Evolutionary conservation across 306 rosid species (phyloP), one percentile per base, ranked within the genome.

Genomic region (Cajanus cajan): DNA sequence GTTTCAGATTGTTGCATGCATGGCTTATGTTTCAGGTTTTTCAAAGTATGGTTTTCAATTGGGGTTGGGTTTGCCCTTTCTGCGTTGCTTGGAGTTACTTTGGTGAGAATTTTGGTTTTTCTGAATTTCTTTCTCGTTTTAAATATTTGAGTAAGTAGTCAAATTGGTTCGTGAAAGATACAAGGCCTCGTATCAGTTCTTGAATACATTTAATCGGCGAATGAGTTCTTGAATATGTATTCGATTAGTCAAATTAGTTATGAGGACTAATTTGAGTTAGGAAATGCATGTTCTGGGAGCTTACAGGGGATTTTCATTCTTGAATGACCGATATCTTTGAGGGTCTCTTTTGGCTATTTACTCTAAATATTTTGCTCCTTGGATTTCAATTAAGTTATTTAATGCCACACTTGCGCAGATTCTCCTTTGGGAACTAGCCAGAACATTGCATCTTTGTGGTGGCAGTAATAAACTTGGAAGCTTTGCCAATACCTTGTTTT

Each of bases 21-120:
- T 47, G 19, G 19, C 6, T 66, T 22, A 7, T 43, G 16, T 48
- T 73, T 5, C 70, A 88, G 91, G 88, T 9, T 33, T 65, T 80
- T 88, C 36, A 81, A 73, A 36, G 67, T 62, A 0, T 93, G 98
- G 98, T 93, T 88, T 79, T 86, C 92, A 50, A 47, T 88, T 54
- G 92, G 96, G 62, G 84, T 83, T 63, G 96, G 92, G 25, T 89
- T 88, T 77, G 68, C 88, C 64, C 78, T 91, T 50, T 73, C 89
- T 73, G 88, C 90, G 18, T 70, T 89, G 33, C 50, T 89, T 59
- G 91, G 83, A 55, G 83, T 83, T 74, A 78, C 85, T 59, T 14
- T 85, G 84, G 85, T 91, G n/a, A 34, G 9, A 44, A 24, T 21
- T 71, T 48, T 14, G 4, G 45, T 50, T 11, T 34, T 41, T 25